Evolutionary conservation across 352 stramenopile genomes (phyloP).

Genomic region (Phytophthora syringae): DNA sequence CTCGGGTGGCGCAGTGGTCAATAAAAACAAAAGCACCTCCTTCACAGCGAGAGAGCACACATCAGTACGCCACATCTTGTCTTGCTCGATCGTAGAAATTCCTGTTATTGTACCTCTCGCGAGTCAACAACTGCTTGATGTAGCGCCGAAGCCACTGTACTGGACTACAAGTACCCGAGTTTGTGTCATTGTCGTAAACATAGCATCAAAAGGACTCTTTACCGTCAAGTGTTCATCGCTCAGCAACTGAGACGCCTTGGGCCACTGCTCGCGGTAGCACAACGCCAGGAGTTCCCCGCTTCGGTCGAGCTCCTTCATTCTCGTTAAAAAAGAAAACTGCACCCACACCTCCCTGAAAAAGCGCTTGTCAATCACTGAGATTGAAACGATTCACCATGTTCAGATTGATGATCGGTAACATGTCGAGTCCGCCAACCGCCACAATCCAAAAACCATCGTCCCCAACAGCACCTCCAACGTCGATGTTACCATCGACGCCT

Average conservation of each 20-base stretch:
- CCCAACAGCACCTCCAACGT: not conserved
- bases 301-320: constrained; percentile 38
- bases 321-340: constrained; percentile 14
- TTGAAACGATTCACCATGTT: too few relatives aligned
- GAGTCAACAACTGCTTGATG: constrained; percentile 35
- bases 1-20: constrained; percentile 11
- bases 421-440: not conserved
- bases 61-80: not conserved
- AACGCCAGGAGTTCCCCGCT: constrained; percentile 48
- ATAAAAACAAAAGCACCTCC: constrained; percentile 31
- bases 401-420: not conserved
- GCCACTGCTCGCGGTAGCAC: constrained; percentile 48
- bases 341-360: too few relatives aligned
- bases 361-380: too few relatives aligned
- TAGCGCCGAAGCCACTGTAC: constrained; percentile 29
- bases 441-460: not conserved
- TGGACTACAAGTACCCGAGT: constrained; percentile 8
- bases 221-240: constrained; percentile 23
- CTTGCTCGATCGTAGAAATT: not conserved
- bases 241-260: constrained; percentile 28
- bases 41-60: not conserved
- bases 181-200: not conserved
- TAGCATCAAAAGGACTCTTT: not conserved
- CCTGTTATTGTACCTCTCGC: constrained; percentile 19
- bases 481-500: not conserved